Conservation (phyloP, 1,139 yeast genomes). For the Hyphopichia buzzinii region DNA sequence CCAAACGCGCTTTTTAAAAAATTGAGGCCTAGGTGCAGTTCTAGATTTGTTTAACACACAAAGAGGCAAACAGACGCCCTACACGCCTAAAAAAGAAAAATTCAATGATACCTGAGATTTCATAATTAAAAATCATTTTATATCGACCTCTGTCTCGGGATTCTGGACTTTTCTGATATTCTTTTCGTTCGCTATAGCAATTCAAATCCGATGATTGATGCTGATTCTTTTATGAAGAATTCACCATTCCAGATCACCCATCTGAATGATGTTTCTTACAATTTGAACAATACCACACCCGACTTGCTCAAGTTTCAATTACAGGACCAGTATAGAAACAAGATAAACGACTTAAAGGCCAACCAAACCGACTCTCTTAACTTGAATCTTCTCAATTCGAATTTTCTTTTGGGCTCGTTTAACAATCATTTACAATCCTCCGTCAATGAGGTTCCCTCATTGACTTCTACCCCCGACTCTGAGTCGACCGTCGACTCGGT, state of each 20-base stretch:
- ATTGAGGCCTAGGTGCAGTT: too few relatives aligned
- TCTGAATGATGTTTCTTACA: slow-evolving; percentile 24
- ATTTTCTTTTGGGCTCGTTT: slow-evolving; percentile 32
- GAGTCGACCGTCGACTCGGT: slow-evolving; percentile 10
- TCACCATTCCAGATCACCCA: slow-evolving; percentile 40
- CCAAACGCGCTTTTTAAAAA: too few relatives aligned
- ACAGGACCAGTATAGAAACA: slow-evolving; percentile 39
- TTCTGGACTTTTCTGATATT: too few relatives aligned
- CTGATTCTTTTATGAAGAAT: slow-evolving; percentile 31
- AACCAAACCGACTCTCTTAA: slow-evolving; percentile 12
- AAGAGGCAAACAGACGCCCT: neutral
- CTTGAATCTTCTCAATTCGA: slow-evolving; percentile 19
- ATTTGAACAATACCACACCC: slow-evolving; percentile 38
- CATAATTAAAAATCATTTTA: neutral
- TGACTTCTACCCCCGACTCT: slow-evolving; percentile 18
- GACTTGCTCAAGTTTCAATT: slow-evolving; percentile 46
- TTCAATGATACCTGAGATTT: neutral
- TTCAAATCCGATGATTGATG: slow-evolving; percentile 33
- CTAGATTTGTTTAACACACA: neutral
- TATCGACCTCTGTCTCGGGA: too few relatives aligned
- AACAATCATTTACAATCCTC: slow-evolving; percentile 34
- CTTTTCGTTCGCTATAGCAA: too few relatives aligned
- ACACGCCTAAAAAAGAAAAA: slow-evolving; percentile 1
- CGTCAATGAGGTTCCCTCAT: slow-evolving; percentile 18
- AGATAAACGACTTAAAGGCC: slow-evolving; percentile 22